Evolutionary conservation across 345 rosid species (phyloP).

Genomic region (Aurinia saxatilis): DNA sequence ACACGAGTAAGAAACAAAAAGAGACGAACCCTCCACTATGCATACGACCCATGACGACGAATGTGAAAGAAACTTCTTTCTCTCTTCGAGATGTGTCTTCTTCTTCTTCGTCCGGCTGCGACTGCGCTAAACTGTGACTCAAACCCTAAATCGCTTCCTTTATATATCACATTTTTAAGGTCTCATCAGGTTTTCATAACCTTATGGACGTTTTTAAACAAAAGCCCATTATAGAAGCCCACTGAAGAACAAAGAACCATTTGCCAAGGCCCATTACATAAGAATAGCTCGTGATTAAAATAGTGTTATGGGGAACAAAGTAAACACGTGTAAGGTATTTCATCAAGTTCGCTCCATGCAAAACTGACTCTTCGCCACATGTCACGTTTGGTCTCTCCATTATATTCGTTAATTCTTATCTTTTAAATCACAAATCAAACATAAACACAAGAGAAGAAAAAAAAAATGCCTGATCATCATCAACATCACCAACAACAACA

Average conservation of each 20-base stretch:
- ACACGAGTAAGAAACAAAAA: not conserved
- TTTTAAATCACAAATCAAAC: not conserved
- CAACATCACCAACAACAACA: not conserved
- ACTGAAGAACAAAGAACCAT: too few relatives aligned
- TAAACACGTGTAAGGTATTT: too few relatives aligned
- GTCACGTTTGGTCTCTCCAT: not conserved
- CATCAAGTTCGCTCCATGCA: too few relatives aligned
- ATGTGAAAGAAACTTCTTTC: not conserved
- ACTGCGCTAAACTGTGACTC: not conserved
- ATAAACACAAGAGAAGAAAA: not conserved
- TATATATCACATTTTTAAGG: not conserved
- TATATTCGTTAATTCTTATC: not conserved
- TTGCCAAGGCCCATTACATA: too few relatives aligned
- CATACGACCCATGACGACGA: constrained; percentile 70
- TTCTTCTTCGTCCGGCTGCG: not conserved
- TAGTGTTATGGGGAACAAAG: too few relatives aligned
- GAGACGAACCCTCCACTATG: constrained; percentile 52
- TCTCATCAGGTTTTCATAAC: too few relatives aligned
- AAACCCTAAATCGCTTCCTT: not conserved
- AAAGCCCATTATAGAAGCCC: too few relatives aligned
- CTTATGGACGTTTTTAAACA: not conserved
- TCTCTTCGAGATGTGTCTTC: not conserved
- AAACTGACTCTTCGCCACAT: not conserved
- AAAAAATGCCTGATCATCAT: constrained; percentile 28
- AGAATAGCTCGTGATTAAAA: too few relatives aligned